Base-by-base conservation (phyloP, 1,284 basidiomycete species). In the Salmacisia buchloeana region DNA sequence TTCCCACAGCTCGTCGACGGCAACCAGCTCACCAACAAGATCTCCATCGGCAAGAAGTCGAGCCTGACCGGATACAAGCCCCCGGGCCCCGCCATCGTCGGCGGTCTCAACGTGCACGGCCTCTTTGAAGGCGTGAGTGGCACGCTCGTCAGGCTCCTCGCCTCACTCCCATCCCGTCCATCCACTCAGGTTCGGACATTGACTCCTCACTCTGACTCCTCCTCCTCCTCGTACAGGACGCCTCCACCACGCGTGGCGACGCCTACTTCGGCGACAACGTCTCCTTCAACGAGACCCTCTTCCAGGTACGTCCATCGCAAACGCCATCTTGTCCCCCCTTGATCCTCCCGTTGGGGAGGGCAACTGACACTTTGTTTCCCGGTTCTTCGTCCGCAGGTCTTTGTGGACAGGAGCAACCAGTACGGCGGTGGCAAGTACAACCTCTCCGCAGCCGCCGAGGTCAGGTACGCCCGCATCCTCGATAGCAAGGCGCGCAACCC, bases 391-490 rank as follows among this genome's bases (percentile, higher is more conserved):
- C n/a, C n/a, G n/a, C n/a, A n/a, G n/a, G n/a, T n/a, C n/a, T n/a
- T n/a, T 15, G 63, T 66, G 18, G 23, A 35, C 29, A 61, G 65
- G 39, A 41, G 63, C 29, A 63, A 66, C 57, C 29, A 58, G 39
- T 63, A 66, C 62, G 64, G 64, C 23, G 64, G 58, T 38, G 64
- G 64, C 21, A 39, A 65, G 33, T 66, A 65, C 64, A 59, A 56
- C 49, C 52, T 63, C 25, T 15, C 49, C 29, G 49, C 49, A 6
- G 49, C 49, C 31, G 49, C 49, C 21, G 49, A 54, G 49, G 49
- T 54, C 49, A 2, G 49, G 12, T 54, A 31, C 29, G 49, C 49
- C 27, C 49, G 49, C 21, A 54, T 54, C 27, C 49, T 33, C 29
- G 49, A 54, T 31, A 54, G 49, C 49, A 54, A 33, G 18, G 49